Base-by-base conservation (phyloP, 768 basidiomycete genomes). In the Pleurotus platypus region DNA sequence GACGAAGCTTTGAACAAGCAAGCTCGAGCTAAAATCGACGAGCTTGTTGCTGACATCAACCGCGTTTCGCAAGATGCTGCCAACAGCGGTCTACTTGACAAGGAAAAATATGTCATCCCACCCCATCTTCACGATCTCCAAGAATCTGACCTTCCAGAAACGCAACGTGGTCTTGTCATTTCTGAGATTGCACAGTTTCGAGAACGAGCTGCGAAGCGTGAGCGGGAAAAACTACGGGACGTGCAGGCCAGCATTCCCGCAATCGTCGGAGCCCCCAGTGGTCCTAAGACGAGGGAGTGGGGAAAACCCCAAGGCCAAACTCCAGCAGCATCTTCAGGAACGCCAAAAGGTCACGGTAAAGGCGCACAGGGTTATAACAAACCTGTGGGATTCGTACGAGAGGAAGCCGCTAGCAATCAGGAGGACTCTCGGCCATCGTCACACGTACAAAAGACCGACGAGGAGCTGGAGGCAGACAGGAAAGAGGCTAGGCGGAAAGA, bases 91-190 rank as follows among this genome's bases (percentile, higher is more conserved):
- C 78, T 84, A 39, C 82, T 85, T 54, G 88, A 91, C 72, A 87
- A 89, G 66, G 90, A 93, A 72, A 87, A 88, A 80, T 91, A 92
- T 68, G 81, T 92, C 60, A 92, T 97, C 43, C 94, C 94, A 22
- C 91, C 92, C n/a, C 97, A 99, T 73, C 81, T 98, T 16, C 92
- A 93, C 72, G 97, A 98, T 72, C 80, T 99, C 43, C 90, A 94
- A 67, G 94, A 97, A 74, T 92, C 94, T 53, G 97, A 99, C 67
- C 82, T 99, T 43, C 96, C 97, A 20, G 97, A 99, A 74, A 92
- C 92, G 0, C 85, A 82, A 60, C 89, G 96, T 37, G 93, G 90
- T 4, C 86, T 94, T 55, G 94, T 98, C 59, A 91, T 98, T 60
- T 92, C 91, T 27, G 94, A 98, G 68, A 99, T 99, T 59, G 94